A percentile compares a stretch with the other conserved stretches of the same genome.
Evolutionary conservation across 495 filamentous ascomycete species (phyloP).

Genomic region (Xylaria nigripes): DNA sequence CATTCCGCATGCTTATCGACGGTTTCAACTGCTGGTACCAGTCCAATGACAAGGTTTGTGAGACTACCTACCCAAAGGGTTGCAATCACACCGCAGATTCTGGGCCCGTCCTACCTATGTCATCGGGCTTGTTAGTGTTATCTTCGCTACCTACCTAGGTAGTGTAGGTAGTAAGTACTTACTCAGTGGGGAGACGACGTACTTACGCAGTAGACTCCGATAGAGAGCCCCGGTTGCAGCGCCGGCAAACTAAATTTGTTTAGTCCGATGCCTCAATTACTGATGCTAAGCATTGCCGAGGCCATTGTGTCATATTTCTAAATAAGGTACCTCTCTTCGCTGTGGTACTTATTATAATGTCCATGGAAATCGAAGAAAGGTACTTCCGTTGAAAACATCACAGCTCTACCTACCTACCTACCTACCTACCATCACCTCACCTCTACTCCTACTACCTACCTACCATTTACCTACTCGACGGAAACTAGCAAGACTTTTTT

Average conservation of each 20-base stretch:
- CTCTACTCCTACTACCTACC: neutral
- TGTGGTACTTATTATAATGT: conserved; percentile 14
- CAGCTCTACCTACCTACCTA: conserved; percentile 4
- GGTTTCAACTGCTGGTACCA: conserved; percentile 13
- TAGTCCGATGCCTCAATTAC: neutral
- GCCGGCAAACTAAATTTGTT: conserved; percentile 3
- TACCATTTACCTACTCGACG: conserved; percentile 16
- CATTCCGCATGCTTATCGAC: conserved; percentile 10
- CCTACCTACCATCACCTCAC: neutral
- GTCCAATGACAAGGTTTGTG: conserved; percentile 18
- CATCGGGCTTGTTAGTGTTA: conserved; percentile 12
- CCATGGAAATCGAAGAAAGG: conserved; percentile 18
- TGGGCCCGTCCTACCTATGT: conserved; percentile 2
- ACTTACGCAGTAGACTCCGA: too few relatives aligned
- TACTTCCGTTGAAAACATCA: conserved; percentile 19
- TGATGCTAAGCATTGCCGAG: too few relatives aligned
- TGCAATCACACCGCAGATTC: conserved; percentile 17
- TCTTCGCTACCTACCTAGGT: conserved; percentile 5
- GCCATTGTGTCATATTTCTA: too few relatives aligned
- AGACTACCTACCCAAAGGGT: conserved; percentile 13
- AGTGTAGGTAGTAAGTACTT: too few relatives aligned
- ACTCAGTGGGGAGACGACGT: conserved; percentile 4
- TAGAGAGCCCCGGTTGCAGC: neutral
- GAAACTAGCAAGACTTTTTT: conserved; percentile 18
- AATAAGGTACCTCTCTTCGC: conserved; percentile 19